These are phyloP conservation scores for Dissophora globulifera DNA, from an alignment of 192 early-diverging fungal genomes.

Conservation along the genomic window DNA sequence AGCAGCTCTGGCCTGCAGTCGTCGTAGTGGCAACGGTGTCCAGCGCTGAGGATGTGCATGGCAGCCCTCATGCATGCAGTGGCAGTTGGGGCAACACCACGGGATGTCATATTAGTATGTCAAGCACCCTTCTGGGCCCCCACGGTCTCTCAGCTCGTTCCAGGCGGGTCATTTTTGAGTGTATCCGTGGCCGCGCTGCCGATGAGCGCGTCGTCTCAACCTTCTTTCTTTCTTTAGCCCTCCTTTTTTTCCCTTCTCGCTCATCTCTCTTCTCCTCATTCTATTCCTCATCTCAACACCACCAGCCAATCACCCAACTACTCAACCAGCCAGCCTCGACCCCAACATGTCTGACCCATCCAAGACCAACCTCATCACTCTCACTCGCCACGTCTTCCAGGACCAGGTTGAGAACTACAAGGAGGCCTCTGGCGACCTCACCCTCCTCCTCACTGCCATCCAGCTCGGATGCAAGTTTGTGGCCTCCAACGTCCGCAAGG, in stretches of 20 bases:
- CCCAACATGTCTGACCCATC: constrained; percentile 47
- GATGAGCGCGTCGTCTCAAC: not conserved
- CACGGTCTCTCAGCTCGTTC: no score
- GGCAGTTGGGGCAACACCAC: no score
- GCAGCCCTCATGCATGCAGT: no score
- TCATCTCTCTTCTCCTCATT: constrained; percentile 5
- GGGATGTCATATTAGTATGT: no score
- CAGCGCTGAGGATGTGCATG: no score
- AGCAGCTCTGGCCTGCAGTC: no score
- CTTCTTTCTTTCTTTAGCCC: constrained; percentile 6
- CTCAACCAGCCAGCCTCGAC: not conserved
- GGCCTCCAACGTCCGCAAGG: constrained; percentile 95
- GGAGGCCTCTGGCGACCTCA: constrained; percentile 94
- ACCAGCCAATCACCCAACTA: not conserved
- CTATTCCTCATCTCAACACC: not conserved
- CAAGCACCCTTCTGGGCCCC: no score
- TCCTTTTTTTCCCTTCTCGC: constrained; percentile 4
- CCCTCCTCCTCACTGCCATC: constrained; percentile 88
- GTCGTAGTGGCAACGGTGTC: no score
- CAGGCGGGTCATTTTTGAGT: constrained; percentile 12
- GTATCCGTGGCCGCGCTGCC: constrained; percentile 32
- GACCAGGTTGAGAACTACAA: constrained; percentile 84
- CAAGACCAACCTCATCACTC: constrained; percentile 90
- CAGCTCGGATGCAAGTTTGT: constrained; percentile 98
- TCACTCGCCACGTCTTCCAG: constrained; percentile 91